Evolutionary conservation across 202 grass and related monocot genomes (phyloP).

Genomic region (Carex arenaria): DNA sequence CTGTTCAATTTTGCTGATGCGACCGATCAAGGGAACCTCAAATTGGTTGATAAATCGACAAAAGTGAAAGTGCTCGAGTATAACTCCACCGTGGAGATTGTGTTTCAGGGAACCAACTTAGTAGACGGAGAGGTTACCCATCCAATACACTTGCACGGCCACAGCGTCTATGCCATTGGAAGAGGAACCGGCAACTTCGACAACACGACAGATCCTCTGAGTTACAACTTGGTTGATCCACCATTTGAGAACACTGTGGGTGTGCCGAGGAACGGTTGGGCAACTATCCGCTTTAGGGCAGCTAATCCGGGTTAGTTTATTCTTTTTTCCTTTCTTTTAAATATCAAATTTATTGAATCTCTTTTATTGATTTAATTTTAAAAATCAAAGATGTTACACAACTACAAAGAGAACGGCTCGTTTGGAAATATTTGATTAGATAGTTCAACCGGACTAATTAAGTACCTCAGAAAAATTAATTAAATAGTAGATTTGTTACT

Average conservation of each 20-base stretch:
- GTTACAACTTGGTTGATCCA: conserved; percentile 43
- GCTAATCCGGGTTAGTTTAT: conserved; percentile 48
- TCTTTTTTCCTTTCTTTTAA: not conserved
- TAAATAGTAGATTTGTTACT: no score
- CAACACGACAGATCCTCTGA: conserved; percentile 16
- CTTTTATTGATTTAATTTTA: no score
- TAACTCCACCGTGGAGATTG: conserved; percentile 46
- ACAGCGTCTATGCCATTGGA: conserved; percentile 51
- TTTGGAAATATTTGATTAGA: no score
- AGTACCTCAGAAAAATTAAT: no score
- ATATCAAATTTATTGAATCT: not conserved
- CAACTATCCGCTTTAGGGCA: conserved; percentile 46
- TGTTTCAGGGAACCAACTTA: conserved; percentile 45
- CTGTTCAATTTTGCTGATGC: conserved; percentile 37
- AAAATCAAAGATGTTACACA: no score
- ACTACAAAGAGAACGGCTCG: no score
- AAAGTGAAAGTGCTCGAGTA: conserved; percentile 52
- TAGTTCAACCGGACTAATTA: no score
- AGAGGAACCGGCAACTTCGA: conserved; percentile 38
- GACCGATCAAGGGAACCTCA: not conserved
- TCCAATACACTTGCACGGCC: conserved; percentile 68
- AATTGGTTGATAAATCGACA: conserved; percentile 15
- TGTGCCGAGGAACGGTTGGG: conserved; percentile 49
- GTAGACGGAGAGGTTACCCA: conserved; percentile 41
- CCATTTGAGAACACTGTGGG: conserved; percentile 39